Base-by-base conservation (phyloP, 208 protist genomes). In the Trypanosoma scelopori region DNA sequence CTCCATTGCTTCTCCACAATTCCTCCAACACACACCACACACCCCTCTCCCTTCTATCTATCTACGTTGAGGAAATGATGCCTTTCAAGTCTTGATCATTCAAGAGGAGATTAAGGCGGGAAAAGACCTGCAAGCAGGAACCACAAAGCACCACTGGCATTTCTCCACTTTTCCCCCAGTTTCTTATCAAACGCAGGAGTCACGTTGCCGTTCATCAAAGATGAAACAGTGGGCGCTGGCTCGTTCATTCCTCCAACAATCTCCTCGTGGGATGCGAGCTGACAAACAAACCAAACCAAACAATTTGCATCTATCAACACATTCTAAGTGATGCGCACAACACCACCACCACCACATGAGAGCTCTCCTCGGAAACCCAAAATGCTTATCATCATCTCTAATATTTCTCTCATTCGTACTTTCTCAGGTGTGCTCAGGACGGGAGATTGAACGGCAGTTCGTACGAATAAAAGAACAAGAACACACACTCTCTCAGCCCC, bases 1-100 rank as follows among this genome's bases (percentile, higher is more conserved):
- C 72, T 95, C 72, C 89, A 95, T 95, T 13, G 11, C 46, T 11
- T 64, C 30, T 3, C 1, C 28, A 43, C 25, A 18, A 16, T 22
- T 18, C 5, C 43, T 55, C 4, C 4, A 37, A 39, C 30, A 22
- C 15, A 32, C 32, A n/a, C 43, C n/a, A 16, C n/a, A 3, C 16
- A n/a, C 43, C 16, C n/a, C 12, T 47, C 18, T 23, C 16, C 5
- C 3, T 13, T 13, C 4, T 2, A 47, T 22, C 12, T 22, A 13
- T n/a, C 18, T 47, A 37, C n/a, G n/a, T n/a, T n/a, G n/a, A n/a
- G n/a, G n/a, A n/a, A n/a, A n/a, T n/a, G n/a, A n/a, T n/a, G n/a
- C n/a, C n/a, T n/a, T n/a, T n/a, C n/a, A n/a, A n/a, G n/a, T n/a
- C n/a, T n/a, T n/a, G n/a, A n/a, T n/a, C n/a, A n/a, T n/a, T n/a